Evolutionary conservation across 2,329 filamentous ascomycete species (phyloP).

Genomic region (Fusarium piperis): DNA sequence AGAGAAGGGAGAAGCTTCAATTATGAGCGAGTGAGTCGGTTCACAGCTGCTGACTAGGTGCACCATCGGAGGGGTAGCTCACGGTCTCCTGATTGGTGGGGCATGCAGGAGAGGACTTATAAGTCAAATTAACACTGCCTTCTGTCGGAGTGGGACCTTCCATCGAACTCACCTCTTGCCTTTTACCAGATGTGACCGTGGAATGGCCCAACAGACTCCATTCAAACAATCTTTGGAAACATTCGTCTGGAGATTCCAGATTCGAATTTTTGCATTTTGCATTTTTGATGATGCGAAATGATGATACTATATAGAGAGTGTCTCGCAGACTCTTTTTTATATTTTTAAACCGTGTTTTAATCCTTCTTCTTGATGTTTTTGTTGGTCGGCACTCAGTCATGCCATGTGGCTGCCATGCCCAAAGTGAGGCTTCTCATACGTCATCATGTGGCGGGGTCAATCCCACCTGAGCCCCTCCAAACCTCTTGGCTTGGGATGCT

Average conservation of each 20-base stretch:
- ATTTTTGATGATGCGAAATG: background rate
- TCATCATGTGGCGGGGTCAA: slow-evolving; percentile 29
- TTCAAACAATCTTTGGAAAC: slow-evolving; percentile 62
- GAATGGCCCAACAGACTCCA: slow-evolving; percentile 63
- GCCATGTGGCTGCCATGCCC: background rate
- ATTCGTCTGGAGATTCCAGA: slow-evolving; percentile 50
- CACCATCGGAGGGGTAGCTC: slow-evolving; percentile 7
- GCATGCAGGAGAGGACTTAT: slow-evolving; percentile 20
- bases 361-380: background rate
- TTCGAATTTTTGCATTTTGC: slow-evolving; percentile 54
- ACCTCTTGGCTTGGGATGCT: background rate
- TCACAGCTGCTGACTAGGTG: background rate
- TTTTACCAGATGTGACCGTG: slow-evolving; percentile 85
- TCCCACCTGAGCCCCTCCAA: slow-evolving; percentile 33
- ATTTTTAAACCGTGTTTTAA: background rate
- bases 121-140: background rate
- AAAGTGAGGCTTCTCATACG: slow-evolving; percentile 26
- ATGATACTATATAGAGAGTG: too few relatives aligned
- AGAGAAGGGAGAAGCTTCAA: background rate
- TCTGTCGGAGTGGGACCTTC: slow-evolving; percentile 71
- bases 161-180: slow-evolving; percentile 81
- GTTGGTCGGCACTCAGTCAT: background rate
- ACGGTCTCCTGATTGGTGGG: background rate
- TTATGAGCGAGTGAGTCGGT: background rate
- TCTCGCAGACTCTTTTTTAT: background rate